These are phyloP conservation scores for Gentiana dahurica DNA, from an alignment of 257 asterid species.

Conservation along the genomic window DNA sequence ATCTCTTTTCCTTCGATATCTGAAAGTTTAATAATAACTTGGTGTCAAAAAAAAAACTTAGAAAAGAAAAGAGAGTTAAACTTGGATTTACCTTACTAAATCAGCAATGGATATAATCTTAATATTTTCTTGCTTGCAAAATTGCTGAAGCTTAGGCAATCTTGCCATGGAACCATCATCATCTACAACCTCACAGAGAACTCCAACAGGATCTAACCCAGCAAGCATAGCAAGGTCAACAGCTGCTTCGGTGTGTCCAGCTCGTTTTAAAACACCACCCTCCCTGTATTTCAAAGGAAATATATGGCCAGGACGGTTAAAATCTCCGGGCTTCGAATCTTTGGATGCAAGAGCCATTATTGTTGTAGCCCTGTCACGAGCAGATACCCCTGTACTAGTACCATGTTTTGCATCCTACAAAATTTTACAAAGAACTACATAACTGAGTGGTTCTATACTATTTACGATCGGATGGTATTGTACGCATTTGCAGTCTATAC, in stretches of 20 bases:
- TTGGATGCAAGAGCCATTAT: conserved; percentile 70
- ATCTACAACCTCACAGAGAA: conserved; percentile 86
- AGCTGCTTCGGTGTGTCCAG: conserved; percentile 99
- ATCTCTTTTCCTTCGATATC: conserved; percentile 89
- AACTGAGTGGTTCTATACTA: no score
- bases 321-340: conserved; percentile 83
- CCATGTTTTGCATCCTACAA: conserved; percentile 90
- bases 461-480: no score
- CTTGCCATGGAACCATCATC: conserved; percentile 99
- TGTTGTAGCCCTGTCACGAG: conserved; percentile 88
- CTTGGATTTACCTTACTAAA: conserved; percentile 56
- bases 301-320: conserved; percentile 97
- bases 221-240: conserved; percentile 84
- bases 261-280: conserved; percentile 96
- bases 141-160: conserved; percentile 63
- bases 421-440: neutral
- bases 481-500: conserved; percentile 55
- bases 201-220: conserved; percentile 80
- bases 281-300: conserved; percentile 85
- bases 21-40: conserved; percentile 23
- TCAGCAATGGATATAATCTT: conserved; percentile 86
- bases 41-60: neutral
- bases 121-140: conserved; percentile 55
- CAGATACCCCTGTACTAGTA: conserved; percentile 95
- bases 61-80: neutral